Evolutionary conservation across 1,139 yeast genomes (phyloP), one percentile per base, ranked within the genome.

Genomic region (Kurtzmaniella quercitrusa): DNA sequence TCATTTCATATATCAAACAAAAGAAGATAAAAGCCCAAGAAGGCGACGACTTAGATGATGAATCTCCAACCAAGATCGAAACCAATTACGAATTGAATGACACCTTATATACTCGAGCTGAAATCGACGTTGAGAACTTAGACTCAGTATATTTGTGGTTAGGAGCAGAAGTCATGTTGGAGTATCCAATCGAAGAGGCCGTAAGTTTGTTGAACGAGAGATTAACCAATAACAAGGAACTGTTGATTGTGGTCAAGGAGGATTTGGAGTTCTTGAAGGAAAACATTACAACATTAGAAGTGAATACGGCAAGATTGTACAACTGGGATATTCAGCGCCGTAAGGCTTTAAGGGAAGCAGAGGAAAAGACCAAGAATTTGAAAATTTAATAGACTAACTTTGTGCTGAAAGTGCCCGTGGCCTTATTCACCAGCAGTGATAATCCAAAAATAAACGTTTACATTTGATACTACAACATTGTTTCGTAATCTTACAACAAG

Each of bases 91-190:
- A 91, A 63, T 74, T 93, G 56, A 91, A 93, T 62, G 98, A 93
- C 55, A 93, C 98, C 0, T 72, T 93, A 41, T 93, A 82, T 59
- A 85, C 97, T 14, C 80, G 81, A 47, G 98, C 98, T 2, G 74
- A 74, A 32, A 74, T 93, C 33, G 79, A 85, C 40, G 59, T 70
- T 17, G 63, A 69, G 33, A 63, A 59, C 30, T 57, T 70, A 46
- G 55, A 71, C 33, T 65, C 74, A 2, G 98, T 93, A 2, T 81
- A 80, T 50, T 73, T 93, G 43, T 93, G 98, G 98, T 74, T 93
- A 17, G 99, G 99, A 9, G 98, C 99, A 1, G 96, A 91, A 55
- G 94, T 93, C 16, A 93, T 93, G 98, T 72, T 94, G 55, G 98
- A 93, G 60, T 93, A 93, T 60, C 91, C 96, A 4, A 71, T 88